Base-by-base conservation (phyloP, 108 stramenopile genomes). In the Mediolabrus comicus region DNA sequence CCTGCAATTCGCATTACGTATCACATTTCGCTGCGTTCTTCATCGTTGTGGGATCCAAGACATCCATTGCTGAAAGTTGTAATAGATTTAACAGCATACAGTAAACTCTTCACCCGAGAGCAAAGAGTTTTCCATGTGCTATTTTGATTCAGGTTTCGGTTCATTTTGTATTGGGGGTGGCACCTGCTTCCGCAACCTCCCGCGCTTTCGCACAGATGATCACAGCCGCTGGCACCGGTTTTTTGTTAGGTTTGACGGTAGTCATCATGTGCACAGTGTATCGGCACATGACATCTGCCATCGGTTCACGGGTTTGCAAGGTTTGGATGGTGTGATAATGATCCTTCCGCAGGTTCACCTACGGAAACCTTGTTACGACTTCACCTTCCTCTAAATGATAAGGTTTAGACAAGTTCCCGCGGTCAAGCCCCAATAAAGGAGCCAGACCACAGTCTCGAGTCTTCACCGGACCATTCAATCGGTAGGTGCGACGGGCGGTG, bases 401-500 rank as follows among this genome's bases (percentile, higher is more conserved):
- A 93, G 92, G 86, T 92, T 92, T 87, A 84, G 84, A 79, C 83
- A 87, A 86, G 86, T 92, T 92, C 86, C 80, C 84, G 61, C 79
- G 71, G 83, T 66, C 72, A 66, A 59, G 33, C 73, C 80, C 81
- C 85, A 85, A 79, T 83, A 61, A 89, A 89, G 86, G 88, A 75
- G 73, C 76, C 72, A 77, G 39, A 60, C 72, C 87, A 85, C 87
- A 87, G 86, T 93, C 95, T 92, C 91, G 88, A 92, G 88, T 72
- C 89, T 88, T 97, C 96, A 97, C 92, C 92, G 91, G 91, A 97
- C 86, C 91, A 94, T 92, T 86, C 96, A 95, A 97, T 95, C 96
- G 94, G 96, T 94, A 97, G 94, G 90, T 94, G 93, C 96, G 94
- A 97, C 94, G 96, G 96, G 96, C 96, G 96, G 96, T 97, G 96